Evolutionary conservation across 75 land plant species (phyloP).

Genomic region (Selaginella moellendorffii): DNA sequence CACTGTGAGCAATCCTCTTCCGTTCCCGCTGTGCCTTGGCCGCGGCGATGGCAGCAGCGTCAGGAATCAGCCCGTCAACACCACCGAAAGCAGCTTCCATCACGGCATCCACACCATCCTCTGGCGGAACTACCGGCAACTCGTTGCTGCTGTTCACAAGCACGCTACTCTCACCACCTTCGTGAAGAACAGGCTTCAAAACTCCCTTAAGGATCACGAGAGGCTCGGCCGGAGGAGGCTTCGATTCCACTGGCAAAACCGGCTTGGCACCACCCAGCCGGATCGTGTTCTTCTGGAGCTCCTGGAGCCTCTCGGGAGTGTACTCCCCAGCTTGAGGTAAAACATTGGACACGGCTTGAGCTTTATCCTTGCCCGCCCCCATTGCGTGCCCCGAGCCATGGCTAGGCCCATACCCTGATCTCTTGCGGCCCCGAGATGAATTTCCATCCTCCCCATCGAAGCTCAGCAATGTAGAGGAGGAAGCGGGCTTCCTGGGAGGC

Average conservation of each 20-base stretch:
- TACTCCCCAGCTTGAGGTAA: constrained; percentile 87
- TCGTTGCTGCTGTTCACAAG: neutral
- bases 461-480: constrained; percentile 16
- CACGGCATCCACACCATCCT: constrained; percentile 32
- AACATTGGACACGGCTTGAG: constrained; percentile 35
- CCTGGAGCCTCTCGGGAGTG: constrained; percentile 69
- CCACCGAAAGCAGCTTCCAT: constrained; percentile 26
- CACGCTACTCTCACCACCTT: neutral
- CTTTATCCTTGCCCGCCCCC: constrained; percentile 16
- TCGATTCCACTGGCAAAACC: constrained; percentile 9
- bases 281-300: constrained; percentile 82
- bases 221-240: constrained; percentile 36
- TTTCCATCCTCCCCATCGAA: constrained; percentile 18
- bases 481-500: constrained; percentile 9
- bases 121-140: constrained; percentile 19
- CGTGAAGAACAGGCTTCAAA: constrained; percentile 39
- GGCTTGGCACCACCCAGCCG: constrained; percentile 43
- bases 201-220: constrained; percentile 70
- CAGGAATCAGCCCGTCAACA: constrained; percentile 44
- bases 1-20: constrained; percentile 41
- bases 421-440: constrained; percentile 23
- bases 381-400: constrained; percentile 22
- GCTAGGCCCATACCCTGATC: constrained; percentile 6
- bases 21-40: constrained; percentile 71
- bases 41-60: constrained; percentile 64